Percentiles rank a stretch among this genome's conserved stretches.
These are phyloP conservation scores for Parasarocladium wereldwijsianum DNA, from an alignment of 2,329 filamentous ascomycete genomes.

Conservation along the genomic window DNA sequence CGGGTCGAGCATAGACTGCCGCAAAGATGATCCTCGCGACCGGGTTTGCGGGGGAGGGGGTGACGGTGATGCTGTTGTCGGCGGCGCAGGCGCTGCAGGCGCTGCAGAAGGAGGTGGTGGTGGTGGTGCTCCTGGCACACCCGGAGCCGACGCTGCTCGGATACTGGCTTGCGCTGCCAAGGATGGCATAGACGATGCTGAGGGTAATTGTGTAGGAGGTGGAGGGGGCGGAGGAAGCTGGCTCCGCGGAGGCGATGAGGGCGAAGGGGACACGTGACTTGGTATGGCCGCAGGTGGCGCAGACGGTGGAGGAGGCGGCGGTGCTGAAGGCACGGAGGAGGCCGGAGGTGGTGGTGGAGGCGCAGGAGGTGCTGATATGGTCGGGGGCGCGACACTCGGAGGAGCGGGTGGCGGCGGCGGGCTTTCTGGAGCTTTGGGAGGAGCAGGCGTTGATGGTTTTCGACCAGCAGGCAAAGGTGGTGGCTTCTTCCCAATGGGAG, in stretches of 20 bases:
- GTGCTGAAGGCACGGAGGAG: constrained; percentile 27
- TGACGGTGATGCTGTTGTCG: constrained; percentile 21
- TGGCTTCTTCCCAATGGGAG: constrained; percentile 63
- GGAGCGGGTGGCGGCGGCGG: constrained; percentile 24
- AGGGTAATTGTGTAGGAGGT: constrained; percentile 23
- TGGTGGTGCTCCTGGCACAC: constrained; percentile 17
- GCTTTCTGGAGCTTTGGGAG: constrained; percentile 16
- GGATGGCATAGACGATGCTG: constrained; percentile 16
- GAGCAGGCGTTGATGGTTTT: constrained; percentile 39
- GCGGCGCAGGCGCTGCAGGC: constrained; percentile 18
- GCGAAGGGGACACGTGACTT: no score
- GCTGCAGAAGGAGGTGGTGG: constrained; percentile 22
- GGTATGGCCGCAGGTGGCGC: constrained; percentile 18
- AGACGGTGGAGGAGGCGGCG: constrained; percentile 24
- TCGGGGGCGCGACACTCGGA: constrained; percentile 22
- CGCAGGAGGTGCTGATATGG: constrained; percentile 24
- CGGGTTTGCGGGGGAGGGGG: constrained; percentile 21
- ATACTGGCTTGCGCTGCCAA: constrained; percentile 29
- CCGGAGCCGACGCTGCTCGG: constrained; percentile 22
- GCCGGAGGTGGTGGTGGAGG: constrained; percentile 27
- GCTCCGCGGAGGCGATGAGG: constrained; percentile 11
- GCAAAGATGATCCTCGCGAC: constrained; percentile 31
- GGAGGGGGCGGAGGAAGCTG: constrained; percentile 15
- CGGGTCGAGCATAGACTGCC: constrained; percentile 54
- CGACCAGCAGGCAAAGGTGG: constrained; percentile 46